phyloP scores from a whole-genome alignment of 2,329 filamentous ascomycete species.

The Penicillium glabrum region DNA sequence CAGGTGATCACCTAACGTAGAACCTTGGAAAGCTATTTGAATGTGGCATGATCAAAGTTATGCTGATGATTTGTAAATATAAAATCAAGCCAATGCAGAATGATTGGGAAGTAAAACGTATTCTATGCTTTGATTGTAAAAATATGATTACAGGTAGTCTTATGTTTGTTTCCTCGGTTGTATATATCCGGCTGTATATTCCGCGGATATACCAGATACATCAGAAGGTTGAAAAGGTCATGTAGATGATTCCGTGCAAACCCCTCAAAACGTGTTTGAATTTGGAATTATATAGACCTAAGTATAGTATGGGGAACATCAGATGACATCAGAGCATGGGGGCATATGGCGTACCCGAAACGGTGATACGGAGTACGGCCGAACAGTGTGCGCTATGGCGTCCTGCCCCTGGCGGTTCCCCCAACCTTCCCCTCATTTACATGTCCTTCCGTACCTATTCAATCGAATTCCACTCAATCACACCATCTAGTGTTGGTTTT shows the following conservation, averaged over 20 bases:
- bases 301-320: background rate
- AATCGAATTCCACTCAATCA: background rate
- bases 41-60: background rate
- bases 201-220: background rate
- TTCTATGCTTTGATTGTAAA: too few species aligned
- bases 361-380: slow-evolving; percentile 9
- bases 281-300: background rate
- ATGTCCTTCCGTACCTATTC: slow-evolving; percentile 15
- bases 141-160: background rate
- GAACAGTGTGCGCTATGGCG: slow-evolving; percentile 12
- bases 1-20: background rate
- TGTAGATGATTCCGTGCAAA: background rate
- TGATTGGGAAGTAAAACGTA: too few species aligned
- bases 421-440: slow-evolving; percentile 29
- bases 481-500: background rate
- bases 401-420: slow-evolving; percentile 19
- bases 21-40: background rate
- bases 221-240: background rate
- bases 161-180: background rate
- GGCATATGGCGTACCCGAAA: background rate
- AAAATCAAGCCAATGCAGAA: too few species aligned
- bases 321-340: background rate
- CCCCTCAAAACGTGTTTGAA: background rate
- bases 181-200: background rate
- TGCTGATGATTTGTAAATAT: too few species aligned